These are phyloP conservation scores for Epithele typhae DNA, from an alignment of 768 basidiomycete species.

Conservation along the genomic window DNA sequence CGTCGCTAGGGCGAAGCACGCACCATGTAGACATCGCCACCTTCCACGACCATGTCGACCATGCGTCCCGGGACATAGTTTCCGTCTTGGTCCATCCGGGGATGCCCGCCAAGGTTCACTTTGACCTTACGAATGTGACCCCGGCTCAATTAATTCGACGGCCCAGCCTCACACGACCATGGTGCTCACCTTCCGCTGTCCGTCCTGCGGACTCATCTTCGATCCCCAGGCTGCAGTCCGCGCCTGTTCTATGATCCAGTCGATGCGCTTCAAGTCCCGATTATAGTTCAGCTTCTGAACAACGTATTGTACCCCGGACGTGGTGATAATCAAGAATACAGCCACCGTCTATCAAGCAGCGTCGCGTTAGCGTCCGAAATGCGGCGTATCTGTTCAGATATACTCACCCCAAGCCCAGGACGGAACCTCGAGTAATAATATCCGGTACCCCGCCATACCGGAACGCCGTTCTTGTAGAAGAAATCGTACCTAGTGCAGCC, in stretches of 20 bases:
- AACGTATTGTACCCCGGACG: conserved; percentile 78
- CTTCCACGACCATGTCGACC: conserved; percentile 82
- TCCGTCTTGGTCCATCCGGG: conserved; percentile 53
- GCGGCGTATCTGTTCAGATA: conserved; percentile 2
- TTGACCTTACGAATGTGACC: conserved; percentile 51
- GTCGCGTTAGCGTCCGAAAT: not conserved
- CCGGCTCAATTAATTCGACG: not conserved
- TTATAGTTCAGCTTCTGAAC: conserved; percentile 76
- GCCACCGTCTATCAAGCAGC: conserved; percentile 54
- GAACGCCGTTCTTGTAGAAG: conserved; percentile 97
- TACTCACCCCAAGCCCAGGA: conserved; percentile 76
- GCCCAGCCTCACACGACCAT: not conserved
- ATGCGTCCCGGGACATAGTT: conserved; percentile 43
- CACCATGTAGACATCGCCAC: conserved; percentile 67
- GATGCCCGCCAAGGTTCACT: conserved; percentile 57
- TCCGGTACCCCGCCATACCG: conserved; percentile 92
- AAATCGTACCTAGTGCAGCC: conserved; percentile 64
- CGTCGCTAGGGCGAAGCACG: conserved; percentile 25
- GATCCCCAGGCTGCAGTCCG: conserved; percentile 78
- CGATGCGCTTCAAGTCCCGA: conserved; percentile 67
- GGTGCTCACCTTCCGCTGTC: conserved; percentile 57
- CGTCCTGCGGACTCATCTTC: conserved; percentile 59
- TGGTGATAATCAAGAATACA: conserved; percentile 70
- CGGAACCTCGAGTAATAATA: conserved; percentile 97
- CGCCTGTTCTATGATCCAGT: conserved; percentile 57